Evolutionary conservation across 352 stramenopile species (phyloP).

Genomic region (Phytophthora aleatoria): DNA sequence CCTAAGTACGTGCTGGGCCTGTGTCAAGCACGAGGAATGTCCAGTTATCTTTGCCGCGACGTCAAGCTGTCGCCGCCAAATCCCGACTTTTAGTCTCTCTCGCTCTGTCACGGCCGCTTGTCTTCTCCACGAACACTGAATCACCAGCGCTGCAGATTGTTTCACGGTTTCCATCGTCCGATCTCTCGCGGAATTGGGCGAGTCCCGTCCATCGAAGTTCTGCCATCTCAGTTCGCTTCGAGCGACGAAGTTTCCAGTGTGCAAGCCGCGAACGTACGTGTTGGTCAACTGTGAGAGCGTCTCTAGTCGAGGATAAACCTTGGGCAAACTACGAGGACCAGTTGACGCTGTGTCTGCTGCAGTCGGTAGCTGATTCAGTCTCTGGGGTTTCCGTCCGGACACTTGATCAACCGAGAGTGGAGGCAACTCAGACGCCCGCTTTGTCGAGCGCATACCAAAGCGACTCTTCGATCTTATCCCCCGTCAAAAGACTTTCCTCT

Average conservation of each 20-base stretch:
- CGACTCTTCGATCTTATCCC: conserved; percentile 18
- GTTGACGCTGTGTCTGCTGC: not conserved
- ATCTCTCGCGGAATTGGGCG: conserved; percentile 26
- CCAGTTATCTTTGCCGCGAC: conserved; percentile 49
- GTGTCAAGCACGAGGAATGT: conserved; percentile 19
- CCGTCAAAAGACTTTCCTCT: not conserved
- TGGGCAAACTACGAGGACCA: conserved; percentile 17
- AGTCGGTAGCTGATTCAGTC: conserved; percentile 3
- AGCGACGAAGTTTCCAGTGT: conserved; percentile 47
- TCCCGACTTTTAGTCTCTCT: conserved; percentile 14
- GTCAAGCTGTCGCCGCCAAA: conserved; percentile 52
- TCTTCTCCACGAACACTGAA: conserved; percentile 54
- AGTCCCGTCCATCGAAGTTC: conserved; percentile 36
- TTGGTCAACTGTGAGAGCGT: conserved; percentile 54
- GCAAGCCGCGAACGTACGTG: conserved; percentile 42
- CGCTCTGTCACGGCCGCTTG: conserved; percentile 34
- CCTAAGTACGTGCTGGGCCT: conserved; percentile 1
- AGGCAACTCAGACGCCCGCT: conserved; percentile 18
- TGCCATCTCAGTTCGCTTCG: conserved; percentile 51
- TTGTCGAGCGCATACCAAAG: conserved; percentile 16
- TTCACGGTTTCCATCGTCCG: conserved; percentile 30
- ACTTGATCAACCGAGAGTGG: conserved; percentile 13
- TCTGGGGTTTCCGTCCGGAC: conserved; percentile 9
- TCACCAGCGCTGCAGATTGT: conserved; percentile 48
- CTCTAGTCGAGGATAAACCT: conserved; percentile 42